Evolutionary conservation across 1,139 yeast genomes (phyloP).

Genomic region (Debaryomyces sp.): DNA sequence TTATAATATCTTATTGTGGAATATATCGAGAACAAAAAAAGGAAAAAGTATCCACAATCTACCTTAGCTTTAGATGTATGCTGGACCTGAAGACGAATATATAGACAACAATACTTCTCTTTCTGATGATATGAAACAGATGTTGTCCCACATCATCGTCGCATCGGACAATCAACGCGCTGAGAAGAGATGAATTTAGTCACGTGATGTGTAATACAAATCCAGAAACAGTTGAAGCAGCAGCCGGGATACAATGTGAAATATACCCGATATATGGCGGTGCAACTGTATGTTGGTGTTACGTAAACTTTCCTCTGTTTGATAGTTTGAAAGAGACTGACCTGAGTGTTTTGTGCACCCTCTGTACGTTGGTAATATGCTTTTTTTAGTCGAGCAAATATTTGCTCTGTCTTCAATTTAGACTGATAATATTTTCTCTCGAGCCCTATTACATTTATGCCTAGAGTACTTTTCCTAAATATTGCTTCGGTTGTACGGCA

Average conservation of each 20-base stretch:
- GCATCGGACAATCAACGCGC: not conserved
- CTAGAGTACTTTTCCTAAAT: not conserved
- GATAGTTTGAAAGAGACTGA: too few species aligned
- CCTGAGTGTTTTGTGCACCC: not conserved
- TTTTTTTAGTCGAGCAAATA: not conserved
- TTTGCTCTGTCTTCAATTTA: not conserved
- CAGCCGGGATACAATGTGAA: not conserved
- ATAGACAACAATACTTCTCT: not conserved
- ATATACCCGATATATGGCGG: not conserved
- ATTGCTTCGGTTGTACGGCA: not conserved
- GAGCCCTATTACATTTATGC: not conserved
- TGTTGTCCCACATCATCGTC: conserved; percentile 2
- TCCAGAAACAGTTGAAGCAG: not conserved
- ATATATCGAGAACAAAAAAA: not conserved
- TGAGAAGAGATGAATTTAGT: not conserved
- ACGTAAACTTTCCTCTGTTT: not conserved
- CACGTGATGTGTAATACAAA: not conserved
- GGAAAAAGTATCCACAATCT: not conserved
- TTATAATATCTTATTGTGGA: not conserved
- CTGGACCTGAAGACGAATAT: not conserved
- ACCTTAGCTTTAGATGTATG: not conserved
- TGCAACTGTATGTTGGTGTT: not conserved
- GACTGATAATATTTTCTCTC: not conserved
- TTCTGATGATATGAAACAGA: not conserved
- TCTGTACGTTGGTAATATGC: too few species aligned